Conservation (phyloP, 2,329 filamentous ascomycete genomes). For the Ophiostoma sp. region DNA sequence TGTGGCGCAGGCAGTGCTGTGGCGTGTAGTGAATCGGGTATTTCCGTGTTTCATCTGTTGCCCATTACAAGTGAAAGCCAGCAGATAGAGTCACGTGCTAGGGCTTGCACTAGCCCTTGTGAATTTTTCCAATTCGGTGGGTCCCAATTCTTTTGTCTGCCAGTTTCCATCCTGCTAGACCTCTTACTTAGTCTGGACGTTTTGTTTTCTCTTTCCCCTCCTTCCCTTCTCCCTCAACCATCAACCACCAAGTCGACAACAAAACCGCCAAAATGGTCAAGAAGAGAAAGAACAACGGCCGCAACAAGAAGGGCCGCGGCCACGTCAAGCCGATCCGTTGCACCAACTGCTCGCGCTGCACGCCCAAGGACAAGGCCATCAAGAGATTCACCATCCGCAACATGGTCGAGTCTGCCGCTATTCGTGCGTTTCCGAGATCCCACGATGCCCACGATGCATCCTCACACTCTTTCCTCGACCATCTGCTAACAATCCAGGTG, state of each 20-base stretch:
- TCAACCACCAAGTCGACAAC: slow-evolving; percentile 18
- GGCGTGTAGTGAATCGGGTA: neutral
- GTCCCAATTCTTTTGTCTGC: neutral
- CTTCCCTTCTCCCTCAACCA: slow-evolving; percentile 20
- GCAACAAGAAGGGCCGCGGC: slow-evolving; percentile 99
- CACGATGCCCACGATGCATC: neutral
- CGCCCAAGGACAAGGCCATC: slow-evolving; percentile 99
- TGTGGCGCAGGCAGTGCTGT: neutral
- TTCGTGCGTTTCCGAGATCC: slow-evolving; percentile 65
- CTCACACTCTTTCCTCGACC: neutral
- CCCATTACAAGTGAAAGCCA: neutral
- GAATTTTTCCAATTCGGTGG: slow-evolving; percentile 17
- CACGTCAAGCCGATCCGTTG: slow-evolving; percentile 97
- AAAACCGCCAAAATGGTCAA: slow-evolving; percentile 31
- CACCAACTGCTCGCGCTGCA: slow-evolving; percentile 73
- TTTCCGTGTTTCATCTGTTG: neutral
- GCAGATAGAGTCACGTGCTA: neutral
- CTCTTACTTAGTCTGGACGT: neutral
- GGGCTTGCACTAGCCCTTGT: slow-evolving; percentile 15
- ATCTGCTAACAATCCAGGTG: slow-evolving; percentile 57
- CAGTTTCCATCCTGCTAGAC: slow-evolving; percentile 10
- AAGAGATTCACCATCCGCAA: slow-evolving; percentile 99
- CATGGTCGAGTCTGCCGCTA: slow-evolving; percentile 99
- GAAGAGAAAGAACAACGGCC: slow-evolving; percentile 59
- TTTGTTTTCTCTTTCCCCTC: slow-evolving; percentile 14